Conservation (phyloP, 106 monocot species). For the Dendrobium officinale region DNA sequence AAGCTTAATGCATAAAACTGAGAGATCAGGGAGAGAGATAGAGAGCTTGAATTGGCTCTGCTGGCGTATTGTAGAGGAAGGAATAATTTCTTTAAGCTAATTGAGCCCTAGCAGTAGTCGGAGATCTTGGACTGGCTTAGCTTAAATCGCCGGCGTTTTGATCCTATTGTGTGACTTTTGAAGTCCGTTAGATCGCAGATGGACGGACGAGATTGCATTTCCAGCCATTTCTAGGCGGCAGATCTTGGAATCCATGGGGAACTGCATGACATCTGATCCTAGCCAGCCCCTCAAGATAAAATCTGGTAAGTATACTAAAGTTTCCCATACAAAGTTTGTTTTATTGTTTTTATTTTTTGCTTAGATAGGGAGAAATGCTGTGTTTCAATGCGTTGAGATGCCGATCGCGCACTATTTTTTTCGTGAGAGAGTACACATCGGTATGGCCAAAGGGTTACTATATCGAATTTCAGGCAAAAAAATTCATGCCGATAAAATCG, state of each 20-base stretch:
- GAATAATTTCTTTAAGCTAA: not conserved
- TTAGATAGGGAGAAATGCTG: not conserved
- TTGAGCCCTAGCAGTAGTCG: not conserved
- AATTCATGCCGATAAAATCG: not conserved
- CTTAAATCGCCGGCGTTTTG: not conserved
- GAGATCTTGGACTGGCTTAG: not conserved
- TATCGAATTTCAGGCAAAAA: not conserved
- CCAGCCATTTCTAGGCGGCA: not conserved
- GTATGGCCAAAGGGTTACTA: not conserved
- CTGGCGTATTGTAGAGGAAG: too few species aligned
- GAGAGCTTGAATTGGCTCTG: not conserved
- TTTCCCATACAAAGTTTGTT: not conserved
- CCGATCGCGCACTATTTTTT: not conserved
- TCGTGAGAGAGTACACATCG: not conserved
- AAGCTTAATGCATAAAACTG: not conserved
- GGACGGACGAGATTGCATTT: not conserved
- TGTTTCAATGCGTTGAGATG: not conserved
- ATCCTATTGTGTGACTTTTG: not conserved
- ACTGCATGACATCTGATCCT: slow-evolving; percentile 6
- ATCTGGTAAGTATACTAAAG: not conserved
- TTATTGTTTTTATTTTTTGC: not conserved
- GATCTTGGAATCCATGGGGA: slow-evolving; percentile 7
- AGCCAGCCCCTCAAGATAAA: not conserved
- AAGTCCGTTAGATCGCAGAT: not conserved
- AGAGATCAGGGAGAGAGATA: not conserved